A percentile compares a stretch with the other conserved stretches of the same genome.
These are phyloP conservation scores for Umbellularia californica DNA, from an alignment of 164 flowering plant genomes.

Conservation along the genomic window DNA sequence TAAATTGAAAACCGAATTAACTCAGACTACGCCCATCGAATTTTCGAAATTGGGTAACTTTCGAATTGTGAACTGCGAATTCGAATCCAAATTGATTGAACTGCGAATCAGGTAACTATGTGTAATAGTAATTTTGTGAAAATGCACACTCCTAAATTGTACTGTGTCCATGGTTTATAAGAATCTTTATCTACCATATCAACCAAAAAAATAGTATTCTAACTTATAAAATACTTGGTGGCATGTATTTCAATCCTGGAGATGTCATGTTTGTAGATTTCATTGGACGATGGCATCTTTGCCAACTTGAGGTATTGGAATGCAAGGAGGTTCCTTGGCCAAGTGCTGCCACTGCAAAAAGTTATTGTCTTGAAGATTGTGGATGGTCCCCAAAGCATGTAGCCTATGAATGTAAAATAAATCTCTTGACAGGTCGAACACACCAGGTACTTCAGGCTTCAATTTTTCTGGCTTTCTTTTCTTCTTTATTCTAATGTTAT, in stretches of 20 bases:
- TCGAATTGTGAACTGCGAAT: too few relatives aligned
- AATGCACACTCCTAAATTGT: background rate
- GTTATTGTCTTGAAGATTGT: conserved; percentile 55
- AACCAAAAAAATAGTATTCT: too few relatives aligned
- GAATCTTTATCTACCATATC: background rate
- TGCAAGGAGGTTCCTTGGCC: conserved; percentile 92
- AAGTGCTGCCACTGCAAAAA: conserved; percentile 34
- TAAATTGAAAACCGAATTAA: too few relatives aligned
- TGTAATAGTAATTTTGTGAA: too few relatives aligned
- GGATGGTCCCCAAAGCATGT: conserved; percentile 70
- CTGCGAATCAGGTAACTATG: too few relatives aligned
- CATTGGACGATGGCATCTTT: conserved; percentile 64
- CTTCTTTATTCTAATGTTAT: background rate
- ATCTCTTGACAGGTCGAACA: conserved; percentile 86
- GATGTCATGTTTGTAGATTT: conserved; percentile 37
- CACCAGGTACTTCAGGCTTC: conserved; percentile 65
- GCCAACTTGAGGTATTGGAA: conserved; percentile 87
- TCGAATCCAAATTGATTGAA: too few relatives aligned
- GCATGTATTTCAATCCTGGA: conserved; percentile 1
- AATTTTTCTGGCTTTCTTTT: background rate
- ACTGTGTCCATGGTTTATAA: background rate
- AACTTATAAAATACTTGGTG: background rate
- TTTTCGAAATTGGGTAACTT: too few relatives aligned
- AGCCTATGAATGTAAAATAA: conserved; percentile 88
- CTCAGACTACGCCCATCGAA: too few relatives aligned